Base-by-base conservation (phyloP, 108 stramenopile species). In the Cylindrotheca closterium region DNA sequence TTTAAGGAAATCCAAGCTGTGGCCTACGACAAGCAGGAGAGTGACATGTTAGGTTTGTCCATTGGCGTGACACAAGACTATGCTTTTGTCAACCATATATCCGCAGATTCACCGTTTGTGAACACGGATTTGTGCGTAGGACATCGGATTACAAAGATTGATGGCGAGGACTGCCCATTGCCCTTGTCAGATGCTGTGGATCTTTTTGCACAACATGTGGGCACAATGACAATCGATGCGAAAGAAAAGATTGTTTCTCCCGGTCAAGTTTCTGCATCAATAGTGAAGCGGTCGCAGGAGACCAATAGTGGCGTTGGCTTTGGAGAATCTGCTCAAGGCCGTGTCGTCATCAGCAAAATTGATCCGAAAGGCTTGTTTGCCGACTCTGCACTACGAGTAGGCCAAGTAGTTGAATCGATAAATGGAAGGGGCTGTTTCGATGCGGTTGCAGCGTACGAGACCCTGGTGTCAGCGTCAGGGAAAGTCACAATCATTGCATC, bases 381-480 rank as follows among this genome's bases (percentile, higher is more conserved):
- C 1, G 30, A 57, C 15, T 58, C 71, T 18, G 22, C 51, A 29
- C 23, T 71, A 25, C 55, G 54, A 30, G 34, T 33, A 1, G 71
- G 71, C 10, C 63, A 71, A 47, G 28, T 51, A n/a, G 7, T 71
- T 30, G 25, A 62, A 3, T 28, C 55, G 18, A 63, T 71, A 7
- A 42, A 42, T 42, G 37, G 37, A 7, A 42, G 15, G 37, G 7
- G 10, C 15, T 42, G 37, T 15, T 10, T 7, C 37, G 37, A 42
- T 42, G 37, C 7, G 15, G 37, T 10, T 10, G 7, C 37, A 15
- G 15, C 15, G 37, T 10, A 42, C 15, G 15, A 7, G 37, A 7
- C 15, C 15, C 37, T 42, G 37, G 37, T 7, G 15, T 7, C 37
- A 7, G 37, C 37, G 15, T 10, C 37, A 10, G 37, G 37, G 37